phyloP scores from a whole-genome alignment of 164 flowering plant genomes.

The Malania oleifera region DNA sequence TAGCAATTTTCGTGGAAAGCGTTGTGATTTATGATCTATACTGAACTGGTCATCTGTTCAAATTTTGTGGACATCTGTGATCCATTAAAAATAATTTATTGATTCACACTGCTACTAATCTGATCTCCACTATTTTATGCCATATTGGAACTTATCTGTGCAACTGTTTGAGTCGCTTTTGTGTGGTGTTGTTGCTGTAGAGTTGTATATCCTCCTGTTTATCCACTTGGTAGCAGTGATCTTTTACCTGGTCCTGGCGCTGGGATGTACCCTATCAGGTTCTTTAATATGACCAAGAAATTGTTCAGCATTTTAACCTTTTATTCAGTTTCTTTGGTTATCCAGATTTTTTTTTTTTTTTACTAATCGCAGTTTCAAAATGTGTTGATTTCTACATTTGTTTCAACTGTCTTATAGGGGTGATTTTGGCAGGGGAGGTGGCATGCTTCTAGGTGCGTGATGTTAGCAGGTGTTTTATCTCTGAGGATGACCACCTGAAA shows the following conservation, averaged over 20 bases:
- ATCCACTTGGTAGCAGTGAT: conserved; percentile 52
- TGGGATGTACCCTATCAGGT: conserved; percentile 72
- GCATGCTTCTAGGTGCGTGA: conserved; percentile 66
- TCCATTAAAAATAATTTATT: neutral
- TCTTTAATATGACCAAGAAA: neutral
- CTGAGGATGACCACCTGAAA: neutral
- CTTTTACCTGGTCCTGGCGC: conserved; percentile 63
- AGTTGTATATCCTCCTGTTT: conserved; percentile 38
- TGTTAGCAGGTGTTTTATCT: neutral
- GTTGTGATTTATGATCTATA: too few relatives aligned
- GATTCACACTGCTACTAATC: neutral
- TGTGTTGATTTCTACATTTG: neutral
- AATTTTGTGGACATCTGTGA: too few relatives aligned
- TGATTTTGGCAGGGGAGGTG: conserved; percentile 36
- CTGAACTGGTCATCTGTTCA: too few relatives aligned
- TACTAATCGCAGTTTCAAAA: neutral
- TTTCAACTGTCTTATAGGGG: conserved; percentile 43
- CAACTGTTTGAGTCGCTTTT: neutral
- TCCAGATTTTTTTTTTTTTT: neutral
- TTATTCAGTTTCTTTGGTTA: neutral
- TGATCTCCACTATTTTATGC: neutral
- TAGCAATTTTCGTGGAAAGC: too few relatives aligned
- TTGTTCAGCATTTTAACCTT: neutral
- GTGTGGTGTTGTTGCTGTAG: conserved; percentile 22
- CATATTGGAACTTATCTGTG: neutral